A percentile compares a stretch with the other conserved stretches of the same genome.
Conservation (phyloP, 2,329 filamentous ascomycete species). For the Leptographium lundbergii region DNA sequence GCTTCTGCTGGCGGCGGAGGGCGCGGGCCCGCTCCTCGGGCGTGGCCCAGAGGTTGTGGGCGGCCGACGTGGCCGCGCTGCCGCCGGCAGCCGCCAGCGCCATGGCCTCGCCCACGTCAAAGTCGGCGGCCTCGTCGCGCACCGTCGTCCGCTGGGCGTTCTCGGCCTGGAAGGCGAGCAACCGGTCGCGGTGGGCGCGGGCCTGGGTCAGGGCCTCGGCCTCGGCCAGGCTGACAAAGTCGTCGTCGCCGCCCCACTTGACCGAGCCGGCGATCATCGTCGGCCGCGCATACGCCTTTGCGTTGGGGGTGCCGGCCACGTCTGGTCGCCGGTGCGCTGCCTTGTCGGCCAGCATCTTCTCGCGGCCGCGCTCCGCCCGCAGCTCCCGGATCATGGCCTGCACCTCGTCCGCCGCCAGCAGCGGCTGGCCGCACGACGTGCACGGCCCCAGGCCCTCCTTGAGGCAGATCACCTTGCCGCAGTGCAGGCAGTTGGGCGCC, state of each 20-base stretch:
- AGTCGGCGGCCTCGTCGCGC: constrained; percentile 66
- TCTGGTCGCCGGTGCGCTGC: constrained; percentile 54
- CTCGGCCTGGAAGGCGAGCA: constrained; percentile 72
- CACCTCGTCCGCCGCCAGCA: constrained; percentile 62
- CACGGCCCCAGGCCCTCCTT: constrained; percentile 91
- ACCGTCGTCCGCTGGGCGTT: constrained; percentile 77
- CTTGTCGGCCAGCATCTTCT: constrained; percentile 75
- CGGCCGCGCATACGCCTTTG: constrained; percentile 1
- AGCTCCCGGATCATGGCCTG: constrained; percentile 77
- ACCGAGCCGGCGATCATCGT: constrained; percentile 11
- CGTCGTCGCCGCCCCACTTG: constrained; percentile 16
- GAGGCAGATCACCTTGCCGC: constrained; percentile 90
- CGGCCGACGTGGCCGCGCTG: constrained; percentile 16
- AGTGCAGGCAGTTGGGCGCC: constrained; percentile 82
- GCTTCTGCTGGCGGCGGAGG: constrained; percentile 73
- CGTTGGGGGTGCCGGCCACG: constrained; percentile 32
- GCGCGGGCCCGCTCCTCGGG: constrained; percentile 73
- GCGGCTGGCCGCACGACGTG: constrained; percentile 69
- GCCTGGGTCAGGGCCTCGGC: constrained; percentile 46
- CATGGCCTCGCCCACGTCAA: constrained; percentile 30
- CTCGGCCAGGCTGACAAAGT: constrained; percentile 48
- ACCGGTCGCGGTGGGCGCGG: constrained; percentile 64
- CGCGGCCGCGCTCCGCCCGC: constrained; percentile 71
- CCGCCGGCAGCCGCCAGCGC: constrained; percentile 16
- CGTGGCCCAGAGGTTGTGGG: constrained; percentile 68